Evolutionary conservation across 352 stramenopile genomes (phyloP), one percentile per base, ranked within the genome.

Genomic region (Peronospora destructor): DNA sequence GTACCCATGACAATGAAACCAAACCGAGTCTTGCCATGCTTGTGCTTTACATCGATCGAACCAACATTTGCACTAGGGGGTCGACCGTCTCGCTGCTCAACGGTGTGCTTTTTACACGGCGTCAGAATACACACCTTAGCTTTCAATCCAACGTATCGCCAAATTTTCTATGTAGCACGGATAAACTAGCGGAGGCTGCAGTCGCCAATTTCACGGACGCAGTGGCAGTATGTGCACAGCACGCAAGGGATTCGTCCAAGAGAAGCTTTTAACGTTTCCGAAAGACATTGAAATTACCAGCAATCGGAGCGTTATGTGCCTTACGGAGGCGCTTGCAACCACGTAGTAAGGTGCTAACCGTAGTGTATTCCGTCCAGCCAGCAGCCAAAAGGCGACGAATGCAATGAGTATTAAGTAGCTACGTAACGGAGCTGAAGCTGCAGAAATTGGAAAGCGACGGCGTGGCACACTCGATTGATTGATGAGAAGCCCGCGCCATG

Each of bases 261-360:
- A 96, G 40, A 75, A 87, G 39, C 16, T 50, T 95, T 28, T 85
- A 87, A n/a, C 45, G 88, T 32, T 79, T 96, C 29, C 75, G 76
- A 21, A 64, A 77, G 0, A 64, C 66, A 3, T 45, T 95, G 2
- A n/a, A 91, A 17, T 43, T 91, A 6, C 81, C 73, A 2, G 66
- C 57, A 4, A 46, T 95, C n/a, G 49, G 44, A 10, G 39, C 19
- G 0, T 57, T 94, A 14, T 85, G 93, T 49, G 72, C 68, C 12
- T 68, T 62, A 16, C 69, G 67, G 25, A 70, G 65, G 14, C 64
- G 69, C 1, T 64, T 91, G 28, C 62, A 78, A 8, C 78, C 81
- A 16, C 61, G 66, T n/a, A 25, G 65, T 16, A 65, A 66, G 29
- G 46, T 49, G 16, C 65, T 65, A 28, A 40, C 37, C 41, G 10